Conservation (phyloP, 371 early-diverging fungal genomes). For the Batrachochytrium dendrobatidis region DNA sequence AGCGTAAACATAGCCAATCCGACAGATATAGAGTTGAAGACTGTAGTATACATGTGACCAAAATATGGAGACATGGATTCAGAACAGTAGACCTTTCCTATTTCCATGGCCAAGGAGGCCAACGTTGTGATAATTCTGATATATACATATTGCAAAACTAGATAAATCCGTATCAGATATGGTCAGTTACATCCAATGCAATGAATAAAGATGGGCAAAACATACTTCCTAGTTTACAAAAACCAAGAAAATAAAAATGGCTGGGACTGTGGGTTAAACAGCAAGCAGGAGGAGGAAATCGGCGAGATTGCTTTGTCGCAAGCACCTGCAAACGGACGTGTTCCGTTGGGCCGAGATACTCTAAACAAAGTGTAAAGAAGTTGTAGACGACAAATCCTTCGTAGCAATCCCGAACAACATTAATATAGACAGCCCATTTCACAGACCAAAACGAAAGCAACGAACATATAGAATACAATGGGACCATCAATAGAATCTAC, state of each 20-base stretch:
- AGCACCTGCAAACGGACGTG: slow-evolving; percentile 3
- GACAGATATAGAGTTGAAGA: slow-evolving; percentile 24
- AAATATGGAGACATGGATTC: slow-evolving; percentile 16
- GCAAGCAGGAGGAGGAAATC: slow-evolving; percentile 28
- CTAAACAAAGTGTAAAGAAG: slow-evolving; percentile 27
- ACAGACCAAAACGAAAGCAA: slow-evolving; percentile 22
- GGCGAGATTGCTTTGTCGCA: not conserved
- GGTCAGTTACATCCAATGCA: not conserved
- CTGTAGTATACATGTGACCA: slow-evolving; percentile 20
- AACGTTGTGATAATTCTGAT: slow-evolving; percentile 8
- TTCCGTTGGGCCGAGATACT: slow-evolving; percentile 23
- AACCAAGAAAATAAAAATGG: slow-evolving; percentile 18
- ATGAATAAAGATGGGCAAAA: no score
- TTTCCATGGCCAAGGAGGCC: slow-evolving; percentile 11
- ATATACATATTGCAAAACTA: slow-evolving; percentile 15
- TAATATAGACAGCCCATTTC: slow-evolving; percentile 15
- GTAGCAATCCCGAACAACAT: slow-evolving; percentile 24
- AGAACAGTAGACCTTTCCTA: slow-evolving; percentile 7
- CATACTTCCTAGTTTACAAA: slow-evolving; percentile 27
- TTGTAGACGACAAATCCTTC: slow-evolving; percentile 36
- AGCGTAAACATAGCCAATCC: slow-evolving; percentile 32
- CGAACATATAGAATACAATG: slow-evolving; percentile 25
- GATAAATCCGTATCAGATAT: not conserved
- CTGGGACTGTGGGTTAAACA: slow-evolving; percentile 21
- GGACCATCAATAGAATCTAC: slow-evolving; percentile 31